A percentile compares a stretch with the other conserved stretches of the same genome.
Conservation (phyloP, 495 filamentous ascomycete genomes). For the Entonaema liquescens region DNA sequence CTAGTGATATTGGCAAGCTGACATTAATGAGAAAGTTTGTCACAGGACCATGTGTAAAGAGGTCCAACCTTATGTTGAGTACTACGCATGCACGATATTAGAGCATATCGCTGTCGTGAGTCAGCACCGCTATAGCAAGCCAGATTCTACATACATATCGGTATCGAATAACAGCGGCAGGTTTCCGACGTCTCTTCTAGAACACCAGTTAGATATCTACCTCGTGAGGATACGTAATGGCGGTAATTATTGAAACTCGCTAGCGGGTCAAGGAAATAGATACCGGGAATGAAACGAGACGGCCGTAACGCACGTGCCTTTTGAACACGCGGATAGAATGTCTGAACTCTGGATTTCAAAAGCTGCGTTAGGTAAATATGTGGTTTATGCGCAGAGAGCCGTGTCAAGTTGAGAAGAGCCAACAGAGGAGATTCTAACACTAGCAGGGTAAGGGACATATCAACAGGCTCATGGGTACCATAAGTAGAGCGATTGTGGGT, state of each 20-base stretch:
- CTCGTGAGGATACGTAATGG: not conserved
- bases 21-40: slow-evolving; percentile 20
- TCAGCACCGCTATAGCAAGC: slow-evolving; percentile 30
- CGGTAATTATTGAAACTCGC: not conserved
- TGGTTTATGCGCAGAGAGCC: not conserved
- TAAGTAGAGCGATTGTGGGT: slow-evolving; percentile 10
- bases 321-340: not conserved
- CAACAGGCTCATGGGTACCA: slow-evolving; percentile 32
- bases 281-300: not conserved
- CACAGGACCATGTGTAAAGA: slow-evolving; percentile 30
- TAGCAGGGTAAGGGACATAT: slow-evolving; percentile 15
- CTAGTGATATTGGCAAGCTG: slow-evolving; percentile 25
- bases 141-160: slow-evolving; percentile 13
- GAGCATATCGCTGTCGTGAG: slow-evolving; percentile 13
- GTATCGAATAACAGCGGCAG: not conserved
- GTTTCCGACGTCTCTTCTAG: slow-evolving; percentile 2
- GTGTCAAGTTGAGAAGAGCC: slow-evolving; percentile 1
- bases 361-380: not conserved
- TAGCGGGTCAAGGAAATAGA: not conserved
- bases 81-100: slow-evolving; percentile 1
- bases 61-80: slow-evolving; percentile 5
- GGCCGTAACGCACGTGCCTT: not conserved
- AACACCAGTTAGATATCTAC: not conserved
- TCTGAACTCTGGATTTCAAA: not conserved
- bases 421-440: slow-evolving; percentile 7